Evolutionary conservation across 2,329 filamentous ascomycete genomes (phyloP).

Genomic region (Cordyceps cateniannulata): DNA sequence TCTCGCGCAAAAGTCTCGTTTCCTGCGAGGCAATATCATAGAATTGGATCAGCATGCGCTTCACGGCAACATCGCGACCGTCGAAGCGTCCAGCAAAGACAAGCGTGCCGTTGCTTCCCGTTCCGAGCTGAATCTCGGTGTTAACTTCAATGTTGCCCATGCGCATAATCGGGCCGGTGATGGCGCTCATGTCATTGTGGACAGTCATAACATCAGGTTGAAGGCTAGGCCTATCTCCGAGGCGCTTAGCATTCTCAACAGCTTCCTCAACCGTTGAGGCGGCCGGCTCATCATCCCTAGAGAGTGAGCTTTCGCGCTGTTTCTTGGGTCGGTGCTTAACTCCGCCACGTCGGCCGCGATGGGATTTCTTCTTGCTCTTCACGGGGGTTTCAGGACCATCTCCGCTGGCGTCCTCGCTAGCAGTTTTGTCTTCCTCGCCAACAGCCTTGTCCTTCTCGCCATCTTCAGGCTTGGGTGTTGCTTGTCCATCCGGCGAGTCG

Average conservation of each 20-base stretch:
- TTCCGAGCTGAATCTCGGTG: conserved; percentile 56
- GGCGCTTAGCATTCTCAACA: conserved; percentile 51
- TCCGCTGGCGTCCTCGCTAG: background rate
- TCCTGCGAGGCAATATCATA: conserved; percentile 94
- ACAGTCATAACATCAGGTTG: conserved; percentile 58
- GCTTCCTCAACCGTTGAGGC: conserved; percentile 53
- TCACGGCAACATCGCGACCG: conserved; percentile 87
- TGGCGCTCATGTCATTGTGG: conserved; percentile 50
- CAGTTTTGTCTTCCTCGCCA: conserved; percentile 3
- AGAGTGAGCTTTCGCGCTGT: conserved; percentile 45
- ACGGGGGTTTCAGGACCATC: conserved; percentile 20
- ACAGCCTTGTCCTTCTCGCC: conserved; percentile 4
- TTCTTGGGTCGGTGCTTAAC: conserved; percentile 58
- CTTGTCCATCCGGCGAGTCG: background rate
- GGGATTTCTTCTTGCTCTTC: conserved; percentile 63
- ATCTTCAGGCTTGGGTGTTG: background rate
- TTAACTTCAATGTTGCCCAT: conserved; percentile 61
- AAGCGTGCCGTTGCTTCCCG: conserved; percentile 93
- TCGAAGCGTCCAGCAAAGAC: conserved; percentile 95
- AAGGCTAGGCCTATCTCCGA: conserved; percentile 46
- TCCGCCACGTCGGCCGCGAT: conserved; percentile 66
- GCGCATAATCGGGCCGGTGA: conserved; percentile 52
- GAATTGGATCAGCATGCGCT: conserved; percentile 93
- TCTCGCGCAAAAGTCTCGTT: conserved; percentile 82
- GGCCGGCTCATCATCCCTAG: conserved; percentile 39